Evolutionary conservation across 352 stramenopile species (phyloP).

Genomic region (Phytopythium aichiense): DNA sequence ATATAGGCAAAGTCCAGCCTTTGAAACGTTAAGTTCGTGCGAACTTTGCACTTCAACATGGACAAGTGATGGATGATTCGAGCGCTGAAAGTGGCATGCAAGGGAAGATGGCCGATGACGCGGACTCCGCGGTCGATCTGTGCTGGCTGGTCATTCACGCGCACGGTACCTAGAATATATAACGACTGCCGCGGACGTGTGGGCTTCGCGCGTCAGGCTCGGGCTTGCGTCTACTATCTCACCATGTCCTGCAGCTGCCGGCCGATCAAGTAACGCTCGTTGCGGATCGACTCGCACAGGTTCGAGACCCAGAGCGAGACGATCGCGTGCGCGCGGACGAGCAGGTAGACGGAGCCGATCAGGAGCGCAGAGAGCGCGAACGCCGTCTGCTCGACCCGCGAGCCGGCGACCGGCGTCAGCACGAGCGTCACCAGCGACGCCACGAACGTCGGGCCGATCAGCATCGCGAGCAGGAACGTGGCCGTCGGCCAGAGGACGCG

Average conservation of each 20-base stretch:
- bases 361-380: constrained; percentile 53
- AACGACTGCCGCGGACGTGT: background rate
- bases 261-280: constrained; percentile 86
- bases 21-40: too few relatives aligned
- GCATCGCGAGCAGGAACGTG: constrained; percentile 38
- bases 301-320: constrained; percentile 59
- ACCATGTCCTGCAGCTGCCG: constrained; percentile 84
- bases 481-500: constrained; percentile 60
- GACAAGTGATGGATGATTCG: too few relatives aligned
- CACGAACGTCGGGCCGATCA: constrained; percentile 51
- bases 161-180: background rate
- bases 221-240: constrained; percentile 27
- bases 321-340: constrained; percentile 42
- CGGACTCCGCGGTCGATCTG: background rate
- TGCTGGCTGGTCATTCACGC: background rate
- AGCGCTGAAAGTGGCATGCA: too few relatives aligned
- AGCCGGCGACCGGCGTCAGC: constrained; percentile 20
- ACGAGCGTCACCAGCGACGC: constrained; percentile 36
- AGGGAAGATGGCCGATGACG: too few relatives aligned
- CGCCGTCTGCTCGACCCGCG: constrained; percentile 41
- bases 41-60: too few relatives aligned
- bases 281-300: constrained; percentile 80
- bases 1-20: too few relatives aligned
- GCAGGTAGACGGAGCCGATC: constrained; percentile 28
- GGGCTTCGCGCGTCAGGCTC: background rate